phyloP scores from a whole-genome alignment of 2,329 filamentous ascomycete species.

The Alternaria sp. region DNA sequence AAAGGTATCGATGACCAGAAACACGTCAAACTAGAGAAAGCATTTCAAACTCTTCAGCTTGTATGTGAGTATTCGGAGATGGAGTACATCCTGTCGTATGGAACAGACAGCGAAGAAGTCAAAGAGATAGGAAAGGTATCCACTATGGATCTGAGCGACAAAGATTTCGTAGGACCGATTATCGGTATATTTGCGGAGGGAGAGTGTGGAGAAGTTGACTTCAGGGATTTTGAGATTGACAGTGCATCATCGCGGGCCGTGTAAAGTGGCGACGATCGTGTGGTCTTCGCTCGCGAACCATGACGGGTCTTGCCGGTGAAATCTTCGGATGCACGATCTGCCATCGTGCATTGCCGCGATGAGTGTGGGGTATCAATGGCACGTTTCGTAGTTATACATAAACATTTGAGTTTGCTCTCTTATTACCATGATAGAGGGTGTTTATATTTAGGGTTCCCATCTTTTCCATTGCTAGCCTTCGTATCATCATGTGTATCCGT shows the following conservation, averaged over 20 bases:
- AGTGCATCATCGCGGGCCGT: not conserved
- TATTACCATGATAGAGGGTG: not conserved
- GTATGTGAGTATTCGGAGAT: constrained; percentile 14
- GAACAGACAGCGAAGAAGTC: not conserved
- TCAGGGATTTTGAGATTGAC: not conserved
- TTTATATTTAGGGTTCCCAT: not conserved
- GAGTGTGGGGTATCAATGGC: not conserved
- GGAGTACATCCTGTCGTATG: constrained; percentile 10
- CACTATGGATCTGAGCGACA: constrained; percentile 17
- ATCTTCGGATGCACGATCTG: not conserved
- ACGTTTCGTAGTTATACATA: not conserved
- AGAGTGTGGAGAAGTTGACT: not conserved
- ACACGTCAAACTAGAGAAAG: not conserved
- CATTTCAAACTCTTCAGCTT: not conserved
- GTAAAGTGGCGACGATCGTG: not conserved
- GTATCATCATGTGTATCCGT: not conserved
- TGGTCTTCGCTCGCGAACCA: not conserved
- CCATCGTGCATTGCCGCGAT: not conserved
- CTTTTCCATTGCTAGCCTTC: not conserved
- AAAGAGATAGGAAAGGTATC: constrained; percentile 7
- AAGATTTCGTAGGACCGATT: constrained; percentile 27
- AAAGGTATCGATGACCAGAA: constrained; percentile 8
- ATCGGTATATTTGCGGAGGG: constrained; percentile 18
- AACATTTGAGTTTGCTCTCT: not conserved
- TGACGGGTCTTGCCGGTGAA: not conserved